These are phyloP conservation scores for Starmerella kuoi DNA, from an alignment of 805 yeast species.

Conservation along the genomic window DNA sequence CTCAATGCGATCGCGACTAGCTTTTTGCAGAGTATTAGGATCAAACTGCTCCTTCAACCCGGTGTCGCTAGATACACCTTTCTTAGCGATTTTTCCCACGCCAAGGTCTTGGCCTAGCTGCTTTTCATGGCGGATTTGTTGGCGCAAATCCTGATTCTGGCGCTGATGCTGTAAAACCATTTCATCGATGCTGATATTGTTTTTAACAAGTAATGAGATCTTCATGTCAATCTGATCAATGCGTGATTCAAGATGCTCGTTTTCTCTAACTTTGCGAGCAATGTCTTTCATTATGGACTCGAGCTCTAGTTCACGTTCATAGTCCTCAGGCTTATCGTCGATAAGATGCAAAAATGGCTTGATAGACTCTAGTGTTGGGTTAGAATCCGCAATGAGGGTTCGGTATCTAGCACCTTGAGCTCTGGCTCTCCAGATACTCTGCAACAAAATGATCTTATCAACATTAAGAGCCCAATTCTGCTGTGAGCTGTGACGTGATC, in stretches of 20 bases:
- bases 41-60: constrained; percentile 25
- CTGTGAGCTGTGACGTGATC: constrained; percentile 30
- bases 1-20: constrained; percentile 41
- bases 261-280: constrained; percentile 53
- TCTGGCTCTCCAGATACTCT: constrained; percentile 57
- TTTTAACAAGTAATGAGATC: constrained; percentile 62
- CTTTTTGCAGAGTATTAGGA: constrained; percentile 30
- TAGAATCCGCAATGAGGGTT: constrained; percentile 51
- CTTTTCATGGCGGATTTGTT: constrained; percentile 6
- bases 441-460: constrained; percentile 56
- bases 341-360: constrained; percentile 64
- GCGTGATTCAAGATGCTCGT: constrained; percentile 59
- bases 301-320: constrained; percentile 58
- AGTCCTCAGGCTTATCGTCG: constrained; percentile 60
- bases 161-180: constrained; percentile 27
- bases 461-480: constrained; percentile 39
- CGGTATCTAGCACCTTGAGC: constrained; percentile 62
- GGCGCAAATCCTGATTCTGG: constrained; percentile 11
- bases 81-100: not conserved
- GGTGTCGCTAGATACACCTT: not conserved
- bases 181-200: constrained; percentile 67
- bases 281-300: constrained; percentile 58
- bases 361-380: constrained; percentile 70
- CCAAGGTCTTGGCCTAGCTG: not conserved
- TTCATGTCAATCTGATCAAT: constrained; percentile 69